Percentiles rank a stretch among this genome's conserved stretches.
phyloP scores from a whole-genome alignment of 78 protist genomes.

The Dictyostelium capitatum region DNA sequence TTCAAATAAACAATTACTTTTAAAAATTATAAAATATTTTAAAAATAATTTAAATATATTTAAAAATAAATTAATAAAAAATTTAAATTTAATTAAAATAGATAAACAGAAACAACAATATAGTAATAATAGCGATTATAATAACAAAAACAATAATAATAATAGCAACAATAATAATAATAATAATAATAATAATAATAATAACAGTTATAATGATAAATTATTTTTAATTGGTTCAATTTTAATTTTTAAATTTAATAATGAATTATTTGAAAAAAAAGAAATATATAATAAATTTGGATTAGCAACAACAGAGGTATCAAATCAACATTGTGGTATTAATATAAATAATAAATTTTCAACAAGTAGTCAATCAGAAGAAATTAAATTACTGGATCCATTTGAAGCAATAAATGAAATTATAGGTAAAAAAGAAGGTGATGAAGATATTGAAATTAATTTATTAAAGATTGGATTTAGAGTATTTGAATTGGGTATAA shows the following conservation, averaged over 20 bases:
- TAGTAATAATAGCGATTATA: background rate
- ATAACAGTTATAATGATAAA: background rate
- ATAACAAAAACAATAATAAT: background rate
- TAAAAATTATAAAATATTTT: too few relatives aligned
- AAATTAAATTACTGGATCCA: slow-evolving; percentile 20
- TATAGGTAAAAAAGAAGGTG: background rate
- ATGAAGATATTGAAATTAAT: background rate
- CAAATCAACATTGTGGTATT: background rate
- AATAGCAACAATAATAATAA: background rate
- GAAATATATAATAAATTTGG: background rate
- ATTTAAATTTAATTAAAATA: too few relatives aligned
- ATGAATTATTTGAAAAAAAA: background rate
- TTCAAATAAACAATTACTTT: too few relatives aligned
- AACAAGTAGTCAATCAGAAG: background rate
- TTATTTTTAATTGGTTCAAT: background rate
- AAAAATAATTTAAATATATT: too few relatives aligned
- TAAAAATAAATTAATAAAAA: too few relatives aligned
- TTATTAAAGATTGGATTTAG: background rate
- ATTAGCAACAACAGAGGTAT: background rate
- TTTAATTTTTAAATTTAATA: background rate
- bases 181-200: slow-evolving; percentile 16
- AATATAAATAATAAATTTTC: background rate
- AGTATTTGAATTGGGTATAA: slow-evolving; percentile 10
- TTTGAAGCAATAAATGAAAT: slow-evolving; percentile 43
- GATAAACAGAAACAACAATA: too few relatives aligned